Percentiles rank a stretch among this genome's conserved stretches.
These are phyloP conservation scores for Pichia thaimueangensis DNA, from an alignment of 805 yeast genomes.

Conservation along the genomic window DNA sequence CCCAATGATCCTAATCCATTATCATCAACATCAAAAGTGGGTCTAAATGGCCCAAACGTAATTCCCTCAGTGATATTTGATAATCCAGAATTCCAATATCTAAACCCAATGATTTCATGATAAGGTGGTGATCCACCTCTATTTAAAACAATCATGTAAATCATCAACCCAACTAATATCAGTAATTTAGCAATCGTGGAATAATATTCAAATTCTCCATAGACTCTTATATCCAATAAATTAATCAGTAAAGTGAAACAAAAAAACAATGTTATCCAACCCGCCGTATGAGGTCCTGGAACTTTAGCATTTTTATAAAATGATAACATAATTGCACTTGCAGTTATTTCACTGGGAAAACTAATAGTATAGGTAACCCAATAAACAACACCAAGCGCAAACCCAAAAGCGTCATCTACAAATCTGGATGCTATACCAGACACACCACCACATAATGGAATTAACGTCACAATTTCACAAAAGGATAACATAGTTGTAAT, in stretches of 20 bases:
- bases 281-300: conserved; percentile 50
- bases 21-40: conserved; percentile 62
- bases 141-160: conserved; percentile 61
- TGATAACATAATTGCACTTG: conserved; percentile 68
- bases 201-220: conserved; percentile 68
- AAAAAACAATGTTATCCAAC: conserved; percentile 60
- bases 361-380: conserved; percentile 69
- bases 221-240: conserved; percentile 60
- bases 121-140: conserved; percentile 47
- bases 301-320: conserved; percentile 55
- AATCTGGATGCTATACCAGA: conserved; percentile 69
- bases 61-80: conserved; percentile 41
- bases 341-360: conserved; percentile 74
- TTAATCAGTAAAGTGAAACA: conserved; percentile 42
- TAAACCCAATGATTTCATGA: conserved; percentile 50
- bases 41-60: conserved; percentile 68
- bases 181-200: conserved; percentile 54
- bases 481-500: conserved; percentile 64
- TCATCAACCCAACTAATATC: conserved; percentile 45
- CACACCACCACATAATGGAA: conserved; percentile 75
- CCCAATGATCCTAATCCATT: conserved; percentile 43
- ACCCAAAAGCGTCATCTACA: conserved; percentile 74
- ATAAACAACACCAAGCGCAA: conserved; percentile 66
- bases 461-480: conserved; percentile 76
- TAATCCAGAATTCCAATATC: conserved; percentile 55